phyloP scores from a whole-genome alignment of 2,329 filamentous ascomycete genomes.

The Dothideomycetes sp. region DNA sequence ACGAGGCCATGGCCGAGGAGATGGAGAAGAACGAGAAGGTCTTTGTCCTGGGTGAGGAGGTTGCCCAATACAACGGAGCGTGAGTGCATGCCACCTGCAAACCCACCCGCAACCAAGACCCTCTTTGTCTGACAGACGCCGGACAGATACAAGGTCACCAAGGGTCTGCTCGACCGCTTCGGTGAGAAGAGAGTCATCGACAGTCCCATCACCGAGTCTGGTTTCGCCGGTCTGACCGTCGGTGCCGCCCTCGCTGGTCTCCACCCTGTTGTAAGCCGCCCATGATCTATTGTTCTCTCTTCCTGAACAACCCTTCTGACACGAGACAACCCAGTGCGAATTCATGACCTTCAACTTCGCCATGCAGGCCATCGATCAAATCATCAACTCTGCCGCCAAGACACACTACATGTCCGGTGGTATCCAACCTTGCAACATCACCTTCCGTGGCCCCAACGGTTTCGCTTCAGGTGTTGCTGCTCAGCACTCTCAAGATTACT shows the following conservation, averaged over 20 bases:
- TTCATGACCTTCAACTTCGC: slow-evolving; percentile 99
- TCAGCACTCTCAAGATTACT: slow-evolving; percentile 98
- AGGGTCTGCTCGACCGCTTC: slow-evolving; percentile 92
- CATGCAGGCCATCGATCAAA: slow-evolving; percentile 99
- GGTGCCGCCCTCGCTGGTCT: slow-evolving; percentile 91
- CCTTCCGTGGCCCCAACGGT: slow-evolving; percentile 97
- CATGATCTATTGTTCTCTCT: neutral
- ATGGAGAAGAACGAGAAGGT: slow-evolving; percentile 90
- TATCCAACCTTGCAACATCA: slow-evolving; percentile 99
- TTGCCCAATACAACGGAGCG: slow-evolving; percentile 99
- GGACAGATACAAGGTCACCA: slow-evolving; percentile 88
- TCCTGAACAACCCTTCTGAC: slow-evolving; percentile 14
- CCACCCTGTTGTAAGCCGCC: slow-evolving; percentile 71
- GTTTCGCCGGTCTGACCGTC: slow-evolving; percentile 87
- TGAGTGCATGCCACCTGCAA: slow-evolving; percentile 34
- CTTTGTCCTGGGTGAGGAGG: slow-evolving; percentile 93
- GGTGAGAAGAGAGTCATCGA: slow-evolving; percentile 97
- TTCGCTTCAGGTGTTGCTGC: slow-evolving; percentile 92
- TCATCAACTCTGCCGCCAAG: slow-evolving; percentile 98
- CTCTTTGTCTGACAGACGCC: slow-evolving; percentile 34
- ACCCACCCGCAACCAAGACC: too few relatives aligned
- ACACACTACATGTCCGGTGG: slow-evolving; percentile 99
- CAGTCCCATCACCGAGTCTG: slow-evolving; percentile 95
- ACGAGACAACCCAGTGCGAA: slow-evolving; percentile 64
- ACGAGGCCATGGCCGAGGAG: slow-evolving; percentile 96